Percentiles rank a stretch among this genome's conserved stretches.
phyloP scores from a whole-genome alignment of 202 grass and related monocot species.

The Zoysia matrella region DNA sequence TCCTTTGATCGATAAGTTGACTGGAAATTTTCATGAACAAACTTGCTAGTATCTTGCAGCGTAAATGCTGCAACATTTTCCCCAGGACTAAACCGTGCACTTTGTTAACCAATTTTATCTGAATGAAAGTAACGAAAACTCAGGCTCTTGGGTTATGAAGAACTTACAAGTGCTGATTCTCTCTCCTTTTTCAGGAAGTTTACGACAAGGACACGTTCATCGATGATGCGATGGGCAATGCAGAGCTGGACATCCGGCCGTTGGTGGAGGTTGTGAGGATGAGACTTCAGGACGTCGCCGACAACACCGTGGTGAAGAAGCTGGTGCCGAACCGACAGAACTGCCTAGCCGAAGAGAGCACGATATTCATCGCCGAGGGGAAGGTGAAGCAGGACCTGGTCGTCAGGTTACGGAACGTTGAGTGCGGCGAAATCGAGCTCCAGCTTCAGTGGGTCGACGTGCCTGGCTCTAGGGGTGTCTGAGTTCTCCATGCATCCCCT shows the following conservation, averaged over 20 bases:
- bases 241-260: constrained; percentile 68
- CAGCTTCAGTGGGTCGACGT: constrained; percentile 73
- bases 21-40: neutral
- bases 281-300: constrained; percentile 47
- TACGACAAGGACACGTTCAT: constrained; percentile 77
- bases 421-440: constrained; percentile 78
- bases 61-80: neutral
- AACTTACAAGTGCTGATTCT: neutral
- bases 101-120: neutral
- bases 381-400: constrained; percentile 71
- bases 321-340: constrained; percentile 64
- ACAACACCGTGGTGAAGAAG: constrained; percentile 55
- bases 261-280: constrained; percentile 66
- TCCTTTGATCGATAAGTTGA: neutral
- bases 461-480: constrained; percentile 50
- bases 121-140: neutral
- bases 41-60: neutral
- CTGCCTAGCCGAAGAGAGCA: constrained; percentile 73
- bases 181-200: constrained; percentile 59
- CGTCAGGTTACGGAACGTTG: constrained; percentile 65
- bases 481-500: neutral
- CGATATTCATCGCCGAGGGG: constrained; percentile 56
- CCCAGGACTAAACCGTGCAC: neutral
- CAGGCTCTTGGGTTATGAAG: neutral
- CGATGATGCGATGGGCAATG: constrained; percentile 79